A percentile compares a stretch with the other conserved stretches of the same genome.
Conservation (phyloP, 352 stramenopile species). For the Pythium aphanidermatum region DNA sequence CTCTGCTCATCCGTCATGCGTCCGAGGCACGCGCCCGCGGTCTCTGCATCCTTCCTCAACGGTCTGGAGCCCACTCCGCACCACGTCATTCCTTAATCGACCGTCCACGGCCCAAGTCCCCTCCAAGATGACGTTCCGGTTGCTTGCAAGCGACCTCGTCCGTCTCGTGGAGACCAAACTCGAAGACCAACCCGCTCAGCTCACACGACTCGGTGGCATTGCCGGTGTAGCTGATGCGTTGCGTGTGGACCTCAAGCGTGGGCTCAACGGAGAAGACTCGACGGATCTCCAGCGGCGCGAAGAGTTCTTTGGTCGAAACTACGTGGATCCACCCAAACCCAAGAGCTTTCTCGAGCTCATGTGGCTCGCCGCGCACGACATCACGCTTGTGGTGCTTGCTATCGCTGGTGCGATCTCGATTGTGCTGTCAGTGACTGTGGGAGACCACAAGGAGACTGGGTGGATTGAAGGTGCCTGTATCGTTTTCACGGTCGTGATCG, state of each 20-base stretch:
- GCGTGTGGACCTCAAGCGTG: slow-evolving; percentile 8
- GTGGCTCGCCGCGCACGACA: slow-evolving; percentile 53
- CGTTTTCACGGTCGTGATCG: slow-evolving; percentile 74
- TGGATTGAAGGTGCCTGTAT: slow-evolving; percentile 92
- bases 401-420: slow-evolving; percentile 51
- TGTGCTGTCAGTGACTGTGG: slow-evolving; percentile 29
- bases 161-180: slow-evolving; percentile 7
- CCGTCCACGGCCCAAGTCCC: too few relatives aligned
- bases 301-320: slow-evolving; percentile 15
- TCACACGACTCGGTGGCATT: slow-evolving; percentile 8
- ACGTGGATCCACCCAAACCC: slow-evolving; percentile 13
- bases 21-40: too few relatives aligned
- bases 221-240: slow-evolving; percentile 12
- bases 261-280: slow-evolving; percentile 5
- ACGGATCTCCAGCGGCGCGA: slow-evolving; percentile 7
- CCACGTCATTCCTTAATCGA: too few relatives aligned
- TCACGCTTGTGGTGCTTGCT: slow-evolving; percentile 61
- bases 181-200: slow-evolving; percentile 1
- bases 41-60: too few relatives aligned
- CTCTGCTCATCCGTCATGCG: too few relatives aligned
- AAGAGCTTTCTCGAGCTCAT: slow-evolving; percentile 30
- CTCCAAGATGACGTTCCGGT: slow-evolving; percentile 1
- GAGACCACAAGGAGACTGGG: slow-evolving; percentile 22
- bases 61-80: too few relatives aligned
- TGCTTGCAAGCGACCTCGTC: slow-evolving; percentile 2